A percentile compares a stretch with the other conserved stretches of the same genome.
These are phyloP conservation scores for Agrocybe chaxingu DNA, from an alignment of 768 basidiomycete species.

Conservation along the genomic window DNA sequence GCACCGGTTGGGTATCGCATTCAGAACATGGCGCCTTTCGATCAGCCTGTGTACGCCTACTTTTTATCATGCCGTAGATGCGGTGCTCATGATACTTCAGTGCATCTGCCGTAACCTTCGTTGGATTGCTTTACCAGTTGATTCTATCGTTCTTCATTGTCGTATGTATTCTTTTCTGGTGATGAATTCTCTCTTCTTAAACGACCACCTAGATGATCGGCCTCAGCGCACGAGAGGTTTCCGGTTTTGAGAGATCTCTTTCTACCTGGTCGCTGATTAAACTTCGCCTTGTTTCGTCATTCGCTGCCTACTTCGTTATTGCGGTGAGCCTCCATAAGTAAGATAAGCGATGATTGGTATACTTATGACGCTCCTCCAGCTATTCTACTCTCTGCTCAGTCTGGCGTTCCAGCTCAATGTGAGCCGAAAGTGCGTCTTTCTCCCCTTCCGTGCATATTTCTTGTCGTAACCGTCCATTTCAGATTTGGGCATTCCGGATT, in stretches of 20 bases:
- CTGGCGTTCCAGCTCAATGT: constrained; percentile 58
- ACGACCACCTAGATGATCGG: constrained; percentile 26
- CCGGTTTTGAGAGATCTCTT: constrained; percentile 23
- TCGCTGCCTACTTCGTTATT: constrained; percentile 26
- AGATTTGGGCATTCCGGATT: constrained; percentile 53
- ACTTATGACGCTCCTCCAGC: constrained; percentile 22
- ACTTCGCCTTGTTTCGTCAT: constrained; percentile 22
- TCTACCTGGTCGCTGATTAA: constrained; percentile 24
- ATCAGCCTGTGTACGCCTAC: constrained; percentile 49
- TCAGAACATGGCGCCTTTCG: constrained; percentile 53
- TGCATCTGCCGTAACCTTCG: constrained; percentile 49
- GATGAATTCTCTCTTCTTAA: not conserved
- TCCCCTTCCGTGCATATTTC: not conserved
- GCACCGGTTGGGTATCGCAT: constrained; percentile 46
- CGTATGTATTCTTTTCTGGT: constrained; percentile 21
- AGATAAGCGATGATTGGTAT: not conserved
- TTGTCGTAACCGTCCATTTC: not conserved
- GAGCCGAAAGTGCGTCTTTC: constrained; percentile 27
- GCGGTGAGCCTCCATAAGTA: constrained; percentile 17
- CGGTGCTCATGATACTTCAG: constrained; percentile 20
- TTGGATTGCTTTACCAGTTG: constrained; percentile 51
- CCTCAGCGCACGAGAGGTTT: constrained; percentile 23
- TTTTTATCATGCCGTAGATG: not conserved
- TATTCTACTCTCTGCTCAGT: constrained; percentile 55
- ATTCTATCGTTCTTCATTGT: constrained; percentile 45